These are phyloP conservation scores for Rosa rugosa DNA, from an alignment of 306 rosid species.

Conservation along the genomic window DNA sequence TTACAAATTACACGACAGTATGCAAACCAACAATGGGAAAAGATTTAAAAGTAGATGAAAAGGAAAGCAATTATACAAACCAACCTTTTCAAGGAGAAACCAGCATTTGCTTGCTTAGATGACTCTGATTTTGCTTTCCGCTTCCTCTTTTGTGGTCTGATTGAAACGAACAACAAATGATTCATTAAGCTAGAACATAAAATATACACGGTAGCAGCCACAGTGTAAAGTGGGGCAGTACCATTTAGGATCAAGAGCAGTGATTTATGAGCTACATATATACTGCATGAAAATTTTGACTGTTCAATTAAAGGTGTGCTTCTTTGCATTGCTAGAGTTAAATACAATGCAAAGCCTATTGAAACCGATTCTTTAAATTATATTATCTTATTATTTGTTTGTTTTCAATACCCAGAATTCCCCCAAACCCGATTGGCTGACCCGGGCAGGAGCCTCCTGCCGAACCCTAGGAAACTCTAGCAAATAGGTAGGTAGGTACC, in stretches of 20 bases:
- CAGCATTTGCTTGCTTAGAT: slow-evolving; percentile 22
- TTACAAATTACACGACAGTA: background rate
- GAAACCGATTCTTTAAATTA: background rate
- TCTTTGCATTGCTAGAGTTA: background rate
- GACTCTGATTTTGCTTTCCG: slow-evolving; percentile 18
- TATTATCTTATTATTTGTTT: background rate
- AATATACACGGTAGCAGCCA: background rate
- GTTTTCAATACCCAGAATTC: background rate
- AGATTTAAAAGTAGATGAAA: slow-evolving; percentile 8
- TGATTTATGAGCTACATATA: background rate
- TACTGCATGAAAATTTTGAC: background rate
- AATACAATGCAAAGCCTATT: background rate
- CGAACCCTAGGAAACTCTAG: background rate
- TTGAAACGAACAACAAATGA: slow-evolving; percentile 28
- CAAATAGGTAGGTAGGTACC: background rate
- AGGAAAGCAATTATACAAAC: slow-evolving; percentile 3
- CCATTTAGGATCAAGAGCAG: slow-evolving; percentile 16
- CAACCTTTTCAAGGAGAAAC: slow-evolving; percentile 33
- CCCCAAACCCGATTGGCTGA: background rate
- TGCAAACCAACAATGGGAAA: background rate
- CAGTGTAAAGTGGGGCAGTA: slow-evolving; percentile 9
- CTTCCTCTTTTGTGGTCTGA: slow-evolving; percentile 40
- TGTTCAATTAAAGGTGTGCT: background rate
- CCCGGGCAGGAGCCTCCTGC: background rate
- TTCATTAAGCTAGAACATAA: slow-evolving; percentile 14